Evolutionary conservation across 306 rosid genomes (phyloP).

Genomic region (Cicer arietinum): DNA sequence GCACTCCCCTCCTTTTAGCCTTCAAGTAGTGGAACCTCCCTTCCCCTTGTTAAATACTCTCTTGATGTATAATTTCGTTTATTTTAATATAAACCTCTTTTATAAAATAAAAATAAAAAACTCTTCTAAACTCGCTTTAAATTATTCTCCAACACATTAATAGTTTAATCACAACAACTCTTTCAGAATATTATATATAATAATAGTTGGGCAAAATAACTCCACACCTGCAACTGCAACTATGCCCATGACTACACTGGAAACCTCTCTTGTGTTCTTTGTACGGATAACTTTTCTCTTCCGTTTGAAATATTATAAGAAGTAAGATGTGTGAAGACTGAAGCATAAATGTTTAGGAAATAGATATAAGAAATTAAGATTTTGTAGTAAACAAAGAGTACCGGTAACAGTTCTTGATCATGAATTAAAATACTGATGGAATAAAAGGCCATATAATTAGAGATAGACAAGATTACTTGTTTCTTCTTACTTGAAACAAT

Average conservation of each 20-base stretch:
- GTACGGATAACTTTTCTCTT: not conserved
- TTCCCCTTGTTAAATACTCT: too few species aligned
- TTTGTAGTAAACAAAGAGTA: slow-evolving; percentile 19
- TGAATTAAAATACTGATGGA: slow-evolving; percentile 14
- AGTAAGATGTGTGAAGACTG: not conserved
- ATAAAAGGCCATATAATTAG: slow-evolving; percentile 16
- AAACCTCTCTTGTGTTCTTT: not conserved
- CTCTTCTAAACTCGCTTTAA: not conserved
- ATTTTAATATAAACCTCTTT: too few species aligned
- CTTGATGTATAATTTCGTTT: too few species aligned
- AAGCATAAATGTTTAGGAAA: not conserved
- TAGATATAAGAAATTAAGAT: not conserved
- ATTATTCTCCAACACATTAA: not conserved
- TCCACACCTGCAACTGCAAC: not conserved
- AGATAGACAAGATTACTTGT: slow-evolving; percentile 19
- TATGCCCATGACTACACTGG: not conserved
- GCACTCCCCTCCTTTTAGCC: too few species aligned
- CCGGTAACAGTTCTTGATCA: slow-evolving; percentile 1
- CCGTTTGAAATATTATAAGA: not conserved
- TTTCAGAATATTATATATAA: not conserved
- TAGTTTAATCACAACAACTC: not conserved
- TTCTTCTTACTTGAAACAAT: slow-evolving; percentile 38
- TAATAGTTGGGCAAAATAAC: not conserved
- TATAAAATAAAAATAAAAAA: not conserved
- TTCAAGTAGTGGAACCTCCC: too few species aligned